Percentiles rank a stretch among this genome's conserved stretches.
phyloP scores from a whole-genome alignment of 495 filamentous ascomycete genomes.

The Trichodelitschia bisporula region DNA sequence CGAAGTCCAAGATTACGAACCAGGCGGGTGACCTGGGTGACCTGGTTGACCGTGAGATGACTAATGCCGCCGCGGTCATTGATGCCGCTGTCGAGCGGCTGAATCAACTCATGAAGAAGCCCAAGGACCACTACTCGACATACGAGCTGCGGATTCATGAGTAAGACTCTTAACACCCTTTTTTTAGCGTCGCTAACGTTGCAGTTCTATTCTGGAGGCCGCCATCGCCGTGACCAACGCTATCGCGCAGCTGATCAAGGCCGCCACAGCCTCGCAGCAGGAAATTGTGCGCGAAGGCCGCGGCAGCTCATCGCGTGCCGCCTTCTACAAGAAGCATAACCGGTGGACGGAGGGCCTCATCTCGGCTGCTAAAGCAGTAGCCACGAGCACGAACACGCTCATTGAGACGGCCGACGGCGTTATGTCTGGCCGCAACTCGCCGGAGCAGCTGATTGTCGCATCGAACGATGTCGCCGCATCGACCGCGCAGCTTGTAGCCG shows the following conservation, averaged over 20 bases:
- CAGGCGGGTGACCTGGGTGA: slow-evolving; percentile 71
- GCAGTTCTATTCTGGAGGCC: slow-evolving; percentile 56
- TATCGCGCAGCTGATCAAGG: slow-evolving; percentile 88
- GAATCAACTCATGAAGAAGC: slow-evolving; percentile 78
- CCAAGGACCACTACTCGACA: slow-evolving; percentile 80
- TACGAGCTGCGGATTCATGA: slow-evolving; percentile 92
- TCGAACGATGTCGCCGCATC: slow-evolving; percentile 90
- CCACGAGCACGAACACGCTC: slow-evolving; percentile 69
- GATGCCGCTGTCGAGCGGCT: slow-evolving; percentile 74
- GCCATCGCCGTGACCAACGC: slow-evolving; percentile 92
- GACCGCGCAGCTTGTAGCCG: slow-evolving; percentile 89
- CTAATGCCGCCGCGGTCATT: slow-evolving; percentile 86
- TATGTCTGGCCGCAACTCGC: slow-evolving; percentile 68
- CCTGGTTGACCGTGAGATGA: slow-evolving; percentile 74
- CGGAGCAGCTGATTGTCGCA: slow-evolving; percentile 92
- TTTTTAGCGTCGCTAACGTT: slow-evolving; percentile 1
- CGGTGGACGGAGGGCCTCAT: slow-evolving; percentile 96
- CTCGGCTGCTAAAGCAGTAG: slow-evolving; percentile 89
- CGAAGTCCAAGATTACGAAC: slow-evolving; percentile 56
- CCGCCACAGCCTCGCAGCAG: slow-evolving; percentile 78
- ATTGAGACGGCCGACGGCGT: slow-evolving; percentile 97
- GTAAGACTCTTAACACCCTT: slow-evolving; percentile 1
- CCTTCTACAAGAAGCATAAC: slow-evolving; percentile 98
- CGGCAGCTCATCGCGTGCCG: slow-evolving; percentile 66
- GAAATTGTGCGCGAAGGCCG: slow-evolving; percentile 94